Evolutionary conservation across 208 protist genomes (phyloP).

Genomic region (Wallacemonas sp.): DNA sequence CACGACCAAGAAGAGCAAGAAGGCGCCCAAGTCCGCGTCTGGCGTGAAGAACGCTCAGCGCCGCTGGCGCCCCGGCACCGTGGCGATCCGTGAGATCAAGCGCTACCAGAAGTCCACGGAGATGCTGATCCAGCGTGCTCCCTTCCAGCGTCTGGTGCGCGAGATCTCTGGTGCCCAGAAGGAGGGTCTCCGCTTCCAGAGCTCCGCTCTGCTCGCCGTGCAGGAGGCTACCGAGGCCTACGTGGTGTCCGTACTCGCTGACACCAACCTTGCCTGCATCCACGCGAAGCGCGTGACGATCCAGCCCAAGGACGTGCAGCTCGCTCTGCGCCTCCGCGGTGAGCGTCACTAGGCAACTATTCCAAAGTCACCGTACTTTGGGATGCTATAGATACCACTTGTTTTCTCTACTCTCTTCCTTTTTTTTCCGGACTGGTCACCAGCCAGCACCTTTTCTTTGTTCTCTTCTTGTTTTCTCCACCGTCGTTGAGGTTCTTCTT

Average conservation of each 20-base stretch:
- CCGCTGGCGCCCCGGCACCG: conserved; percentile 96
- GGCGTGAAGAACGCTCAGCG: conserved; percentile 98
- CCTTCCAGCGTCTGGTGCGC: conserved; percentile 89
- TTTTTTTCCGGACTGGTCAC: too few relatives aligned
- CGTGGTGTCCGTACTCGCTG: conserved; percentile 90
- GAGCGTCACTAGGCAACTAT: conserved; percentile 42
- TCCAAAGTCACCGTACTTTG: conserved; percentile 1
- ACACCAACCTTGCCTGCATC: conserved; percentile 89
- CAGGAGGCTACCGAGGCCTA: conserved; percentile 93
- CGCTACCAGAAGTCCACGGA: conserved; percentile 84
- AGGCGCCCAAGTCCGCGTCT: conserved; percentile 92
- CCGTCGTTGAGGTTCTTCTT: not conserved
- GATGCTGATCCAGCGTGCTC: conserved; percentile 86
- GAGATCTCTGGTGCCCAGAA: conserved; percentile 78
- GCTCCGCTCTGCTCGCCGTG: conserved; percentile 72
- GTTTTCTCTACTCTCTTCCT: not conserved
- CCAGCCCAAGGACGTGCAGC: conserved; percentile 75
- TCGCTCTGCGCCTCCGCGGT: conserved; percentile 57
- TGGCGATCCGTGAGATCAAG: conserved; percentile 98
- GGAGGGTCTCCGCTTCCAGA: conserved; percentile 88
- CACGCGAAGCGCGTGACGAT: conserved; percentile 89
- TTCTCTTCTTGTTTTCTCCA: conserved; percentile 14
- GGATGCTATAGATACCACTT: conserved; percentile 7
- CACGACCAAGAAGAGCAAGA: conserved; percentile 97
- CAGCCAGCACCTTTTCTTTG: too few relatives aligned